Percentiles rank a stretch among this genome's conserved stretches.
These are phyloP conservation scores for Calonectria honghensis DNA, from an alignment of 2,329 filamentous ascomycete genomes.

Conservation along the genomic window DNA sequence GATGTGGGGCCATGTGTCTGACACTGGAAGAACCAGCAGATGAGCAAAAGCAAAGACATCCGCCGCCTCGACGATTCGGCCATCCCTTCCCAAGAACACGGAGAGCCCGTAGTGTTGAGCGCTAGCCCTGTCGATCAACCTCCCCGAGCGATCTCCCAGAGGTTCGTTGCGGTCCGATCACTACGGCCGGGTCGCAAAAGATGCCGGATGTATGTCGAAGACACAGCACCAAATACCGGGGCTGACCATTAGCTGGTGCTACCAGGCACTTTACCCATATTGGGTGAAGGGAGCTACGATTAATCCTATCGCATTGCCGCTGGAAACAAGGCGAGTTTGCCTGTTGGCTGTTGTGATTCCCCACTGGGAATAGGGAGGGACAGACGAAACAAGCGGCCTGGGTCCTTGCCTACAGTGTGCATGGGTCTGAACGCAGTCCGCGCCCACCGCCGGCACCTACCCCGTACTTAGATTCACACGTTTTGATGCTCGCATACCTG, in stretches of 20 bases:
- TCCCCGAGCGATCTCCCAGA: slow-evolving; percentile 45
- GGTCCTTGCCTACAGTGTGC: slow-evolving; percentile 36
- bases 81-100: slow-evolving; percentile 9
- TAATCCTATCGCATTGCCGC: slow-evolving; percentile 18
- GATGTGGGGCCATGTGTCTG: slow-evolving; percentile 35
- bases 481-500: neutral
- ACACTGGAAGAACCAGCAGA: slow-evolving; percentile 37
- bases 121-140: slow-evolving; percentile 35
- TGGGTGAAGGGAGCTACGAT: neutral
- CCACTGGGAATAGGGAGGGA: slow-evolving; percentile 33
- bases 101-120: slow-evolving; percentile 8
- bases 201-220: slow-evolving; percentile 14
- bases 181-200: slow-evolving; percentile 32
- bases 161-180: slow-evolving; percentile 42
- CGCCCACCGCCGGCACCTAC: slow-evolving; percentile 28
- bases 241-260: slow-evolving; percentile 4
- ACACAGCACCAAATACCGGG: slow-evolving; percentile 47
- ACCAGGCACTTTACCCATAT: slow-evolving; percentile 40
- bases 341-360: slow-evolving; percentile 14
- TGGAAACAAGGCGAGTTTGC: slow-evolving; percentile 8
- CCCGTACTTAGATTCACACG: neutral
- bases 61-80: neutral
- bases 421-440: slow-evolving; percentile 44
- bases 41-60: slow-evolving; percentile 44
- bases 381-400: slow-evolving; percentile 34